Evolutionary conservation across 2,329 filamentous ascomycete species (phyloP).

Genomic region (Exophiala oligosperma): DNA sequence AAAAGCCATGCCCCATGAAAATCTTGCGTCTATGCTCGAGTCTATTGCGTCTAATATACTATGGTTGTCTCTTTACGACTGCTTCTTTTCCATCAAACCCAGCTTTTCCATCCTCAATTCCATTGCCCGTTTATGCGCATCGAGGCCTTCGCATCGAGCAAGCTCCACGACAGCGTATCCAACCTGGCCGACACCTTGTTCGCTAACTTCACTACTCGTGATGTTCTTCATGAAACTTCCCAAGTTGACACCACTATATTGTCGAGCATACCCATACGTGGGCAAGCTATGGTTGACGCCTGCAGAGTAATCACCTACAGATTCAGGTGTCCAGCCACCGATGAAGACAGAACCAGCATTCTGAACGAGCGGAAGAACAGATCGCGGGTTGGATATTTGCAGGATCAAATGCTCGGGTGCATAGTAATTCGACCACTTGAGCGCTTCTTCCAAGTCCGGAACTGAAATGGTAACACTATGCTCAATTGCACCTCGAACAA

Average conservation of each 20-base stretch:
- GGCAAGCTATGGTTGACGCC: conserved; percentile 97
- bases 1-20: too few species aligned
- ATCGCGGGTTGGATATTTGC: conserved; percentile 75
- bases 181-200: conserved; percentile 80
- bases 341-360: conserved; percentile 97
- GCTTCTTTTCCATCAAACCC: conserved; percentile 17
- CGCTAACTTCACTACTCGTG: conserved; percentile 86
- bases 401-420: conserved; percentile 96
- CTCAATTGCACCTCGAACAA: conserved; percentile 83
- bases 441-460: conserved; percentile 68
- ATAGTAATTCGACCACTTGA: conserved; percentile 86
- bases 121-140: conserved; percentile 81
- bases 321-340: conserved; percentile 94
- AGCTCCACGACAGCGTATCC: conserved; percentile 91
- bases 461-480: conserved; percentile 89
- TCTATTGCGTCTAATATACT: too few species aligned
- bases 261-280: conserved; percentile 96
- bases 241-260: conserved; percentile 96
- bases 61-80: background rate
- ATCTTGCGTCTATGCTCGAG: too few species aligned
- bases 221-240: conserved; percentile 98
- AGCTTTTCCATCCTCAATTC: conserved; percentile 58
- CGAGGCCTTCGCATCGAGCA: conserved; percentile 88
- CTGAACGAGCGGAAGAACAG: conserved; percentile 74
- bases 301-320: conserved; percentile 95